Base-by-base conservation (phyloP, 2,329 filamentous ascomycete genomes). In the Clonostachys rosea region DNA sequence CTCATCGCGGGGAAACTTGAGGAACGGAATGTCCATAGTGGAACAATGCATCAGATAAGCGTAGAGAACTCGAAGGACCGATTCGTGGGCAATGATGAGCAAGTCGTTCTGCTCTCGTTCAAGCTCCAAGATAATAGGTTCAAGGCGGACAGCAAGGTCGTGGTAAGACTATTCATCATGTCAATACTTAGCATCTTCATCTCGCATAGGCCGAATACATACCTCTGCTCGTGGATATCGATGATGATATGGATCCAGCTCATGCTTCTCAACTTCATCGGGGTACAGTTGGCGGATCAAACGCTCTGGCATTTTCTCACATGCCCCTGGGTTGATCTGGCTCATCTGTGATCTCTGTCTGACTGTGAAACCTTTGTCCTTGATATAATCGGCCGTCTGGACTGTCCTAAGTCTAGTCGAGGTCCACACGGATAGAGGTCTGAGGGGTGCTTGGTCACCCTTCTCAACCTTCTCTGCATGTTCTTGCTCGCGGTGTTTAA, bases 41-140 rank as follows among this genome's bases (percentile, higher is more conserved):
- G 92, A 94, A 70, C 94, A 97, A 57, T 95, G 94, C 94, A 99
- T 99, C 37, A 99, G 76, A 67, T 99, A 99, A 20, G 91, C 91
- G 63, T 99, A 99, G 5, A 99, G 78, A 20, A 99, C 94, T 40
- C 94, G 88, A 42, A 99, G 78, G n/a, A 99, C 94, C 45, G 90
- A 95, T 66, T 99, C 94, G 65, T 99, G 94, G 1, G 94, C 94
- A 56, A 99, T 96, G 61, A 99, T 96, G 46, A 99, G 79, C n/a
- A 99, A 78, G 63, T 99, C 94, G 55, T 95, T 95, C 58, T 96
- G 89, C 70, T 99, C 94, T 40, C 94, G 86, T 71, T 99, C 94
- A 13, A 99, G 80, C 65, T 99, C 94, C 33, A 99, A 81, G 60
- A 99, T 99, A 59, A 99, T 96, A 39, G 94, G 95, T 64, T 99